These are phyloP conservation scores for Epichloe bromicola DNA, from an alignment of 2,329 filamentous ascomycete species.

Conservation along the genomic window DNA sequence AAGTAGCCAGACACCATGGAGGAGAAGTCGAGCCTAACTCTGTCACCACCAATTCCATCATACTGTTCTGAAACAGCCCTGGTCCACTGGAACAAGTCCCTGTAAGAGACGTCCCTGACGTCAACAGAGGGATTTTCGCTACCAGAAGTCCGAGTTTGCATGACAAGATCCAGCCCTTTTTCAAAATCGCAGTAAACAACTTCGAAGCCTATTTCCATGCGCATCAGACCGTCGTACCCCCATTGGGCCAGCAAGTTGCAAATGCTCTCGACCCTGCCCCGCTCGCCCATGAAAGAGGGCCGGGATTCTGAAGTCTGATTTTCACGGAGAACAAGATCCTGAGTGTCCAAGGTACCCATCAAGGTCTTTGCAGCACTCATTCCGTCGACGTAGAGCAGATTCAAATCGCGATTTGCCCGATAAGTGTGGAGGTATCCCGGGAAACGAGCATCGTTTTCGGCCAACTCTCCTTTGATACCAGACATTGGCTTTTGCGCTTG, in stretches of 20 bases:
- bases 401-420: constrained; percentile 40
- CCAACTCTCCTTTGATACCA: background rate
- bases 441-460: background rate
- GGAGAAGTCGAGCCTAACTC: constrained; percentile 33
- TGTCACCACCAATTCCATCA: constrained; percentile 28
- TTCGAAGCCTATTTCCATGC: constrained; percentile 60
- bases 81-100: constrained; percentile 23
- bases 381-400: constrained; percentile 57
- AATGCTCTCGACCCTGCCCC: constrained; percentile 36
- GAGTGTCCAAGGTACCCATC: constrained; percentile 55
- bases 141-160: constrained; percentile 7
- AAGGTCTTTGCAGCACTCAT: constrained; percentile 52
- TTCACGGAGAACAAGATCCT: constrained; percentile 47
- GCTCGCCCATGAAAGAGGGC: constrained; percentile 27
- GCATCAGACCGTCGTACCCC: constrained; percentile 53
- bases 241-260: constrained; percentile 39
- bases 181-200: constrained; percentile 54
- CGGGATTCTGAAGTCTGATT: constrained; percentile 10
- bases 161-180: constrained; percentile 25
- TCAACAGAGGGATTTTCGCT: background rate
- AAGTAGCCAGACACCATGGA: constrained; percentile 38
- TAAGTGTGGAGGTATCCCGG: constrained; percentile 57
- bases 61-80: constrained; percentile 32
- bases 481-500: constrained; percentile 2
- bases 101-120: constrained; percentile 10